A percentile compares a stretch with the other conserved stretches of the same genome.
phyloP scores from a whole-genome alignment of 78 protist genomes.

The Speleostelium caveatum region DNA sequence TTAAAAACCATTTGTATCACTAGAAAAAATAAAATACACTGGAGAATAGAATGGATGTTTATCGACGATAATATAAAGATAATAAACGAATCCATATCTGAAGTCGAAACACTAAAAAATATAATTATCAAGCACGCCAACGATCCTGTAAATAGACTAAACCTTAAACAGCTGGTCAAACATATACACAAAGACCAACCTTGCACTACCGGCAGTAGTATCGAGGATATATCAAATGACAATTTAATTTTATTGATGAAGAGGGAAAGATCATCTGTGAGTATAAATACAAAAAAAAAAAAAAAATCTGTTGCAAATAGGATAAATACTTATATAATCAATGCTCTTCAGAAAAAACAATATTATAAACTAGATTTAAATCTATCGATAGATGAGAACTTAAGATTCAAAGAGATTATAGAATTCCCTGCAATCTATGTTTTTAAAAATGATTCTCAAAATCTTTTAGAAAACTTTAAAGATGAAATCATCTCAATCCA shows the following conservation, averaged over 20 bases:
- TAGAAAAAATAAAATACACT: not conserved
- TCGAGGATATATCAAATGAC: not conserved
- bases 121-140: not conserved
- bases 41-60: constrained; percentile 38
- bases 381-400: not conserved
- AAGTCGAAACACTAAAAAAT: not conserved
- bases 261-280: constrained; percentile 28
- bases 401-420: constrained; percentile 19
- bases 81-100: not conserved
- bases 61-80: constrained; percentile 26
- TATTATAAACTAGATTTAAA: constrained; percentile 9
- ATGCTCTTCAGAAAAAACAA: constrained; percentile 2
- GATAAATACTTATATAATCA: not conserved
- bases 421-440: constrained; percentile 8
- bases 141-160: constrained; percentile 15
- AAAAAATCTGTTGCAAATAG: not conserved
- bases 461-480: not conserved
- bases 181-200: no score
- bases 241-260: constrained; percentile 23
- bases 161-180: constrained; percentile 2
- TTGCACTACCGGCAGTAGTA: not conserved
- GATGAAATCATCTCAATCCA: not conserved
- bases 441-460: not conserved
- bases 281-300: not conserved
- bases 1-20: not conserved